Evolutionary conservation across 2,329 filamentous ascomycete species (phyloP).

Genomic region (Talaromyces sp.): DNA sequence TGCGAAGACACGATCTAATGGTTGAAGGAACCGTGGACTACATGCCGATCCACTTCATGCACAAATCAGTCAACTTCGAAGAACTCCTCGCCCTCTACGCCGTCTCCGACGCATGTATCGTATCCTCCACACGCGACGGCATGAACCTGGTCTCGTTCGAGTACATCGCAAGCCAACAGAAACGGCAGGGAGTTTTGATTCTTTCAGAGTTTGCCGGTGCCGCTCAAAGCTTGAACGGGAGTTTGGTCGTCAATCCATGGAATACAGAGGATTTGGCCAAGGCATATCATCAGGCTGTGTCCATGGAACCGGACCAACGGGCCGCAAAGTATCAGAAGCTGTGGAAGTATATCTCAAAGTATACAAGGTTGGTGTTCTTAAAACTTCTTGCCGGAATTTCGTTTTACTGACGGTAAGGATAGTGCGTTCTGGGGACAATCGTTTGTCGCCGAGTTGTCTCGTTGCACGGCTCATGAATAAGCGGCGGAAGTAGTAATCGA

Average conservation of each 20-base stretch:
- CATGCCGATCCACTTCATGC: conserved; percentile 98
- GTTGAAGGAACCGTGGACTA: conserved; percentile 80
- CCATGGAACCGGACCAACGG: conserved; percentile 87
- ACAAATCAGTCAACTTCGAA: conserved; percentile 92
- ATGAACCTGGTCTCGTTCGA: conserved; percentile 99
- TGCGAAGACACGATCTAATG: background rate
- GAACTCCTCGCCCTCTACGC: conserved; percentile 93
- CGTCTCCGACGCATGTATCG: conserved; percentile 86
- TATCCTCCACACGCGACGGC: conserved; percentile 92
- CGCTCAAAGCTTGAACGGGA: conserved; percentile 89
- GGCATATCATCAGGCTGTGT: conserved; percentile 93
- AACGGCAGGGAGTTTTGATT: conserved; percentile 89
- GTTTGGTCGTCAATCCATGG: conserved; percentile 95
- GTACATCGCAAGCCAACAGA: conserved; percentile 90
- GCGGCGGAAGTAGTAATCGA: background rate
- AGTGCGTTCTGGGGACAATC: conserved; percentile 94
- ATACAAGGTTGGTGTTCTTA: conserved; percentile 64
- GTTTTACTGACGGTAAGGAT: conserved; percentile 23
- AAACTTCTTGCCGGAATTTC: background rate
- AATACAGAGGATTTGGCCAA: conserved; percentile 94
- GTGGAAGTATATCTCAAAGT: conserved; percentile 94
- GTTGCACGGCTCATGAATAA: conserved; percentile 37
- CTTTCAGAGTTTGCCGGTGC: conserved; percentile 96
- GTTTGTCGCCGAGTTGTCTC: conserved; percentile 81
- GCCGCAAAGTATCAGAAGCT: conserved; percentile 86